phyloP scores from a whole-genome alignment of 2,329 filamentous ascomycete genomes.

The Ploettnerulaceae sp. region DNA sequence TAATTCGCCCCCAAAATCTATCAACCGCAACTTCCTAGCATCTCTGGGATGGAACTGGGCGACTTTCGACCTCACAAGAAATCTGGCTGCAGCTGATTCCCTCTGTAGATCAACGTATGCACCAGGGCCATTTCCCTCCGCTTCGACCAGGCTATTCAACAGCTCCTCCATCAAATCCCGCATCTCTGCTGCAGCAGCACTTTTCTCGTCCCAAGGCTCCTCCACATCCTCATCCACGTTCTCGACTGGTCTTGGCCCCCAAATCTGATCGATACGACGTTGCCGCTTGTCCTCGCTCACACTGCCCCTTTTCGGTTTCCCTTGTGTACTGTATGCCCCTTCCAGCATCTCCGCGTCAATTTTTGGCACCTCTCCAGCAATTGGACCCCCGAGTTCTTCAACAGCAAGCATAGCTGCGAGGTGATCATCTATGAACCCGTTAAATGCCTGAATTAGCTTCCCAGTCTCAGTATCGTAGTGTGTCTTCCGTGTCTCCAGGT shows the following conservation, averaged over 20 bases:
- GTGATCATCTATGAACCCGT: constrained; percentile 64
- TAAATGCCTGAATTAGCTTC: constrained; percentile 57
- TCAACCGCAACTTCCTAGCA: constrained; percentile 51
- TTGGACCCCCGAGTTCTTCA: constrained; percentile 77
- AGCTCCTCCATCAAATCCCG: constrained; percentile 55
- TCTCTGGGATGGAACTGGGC: constrained; percentile 63
- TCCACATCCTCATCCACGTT: constrained; percentile 43
- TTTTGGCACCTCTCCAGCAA: constrained; percentile 70
- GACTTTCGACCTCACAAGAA: constrained; percentile 60
- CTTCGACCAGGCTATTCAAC: constrained; percentile 52
- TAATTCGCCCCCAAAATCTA: constrained; percentile 61
- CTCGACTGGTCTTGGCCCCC: constrained; percentile 37
- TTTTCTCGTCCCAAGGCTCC: constrained; percentile 32
- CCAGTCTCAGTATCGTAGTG: constrained; percentile 57
- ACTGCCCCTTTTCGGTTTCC: constrained; percentile 49
- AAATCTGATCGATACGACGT: constrained; percentile 59
- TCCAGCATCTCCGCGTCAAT: constrained; percentile 55
- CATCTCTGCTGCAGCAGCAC: constrained; percentile 53
- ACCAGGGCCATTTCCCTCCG: constrained; percentile 49
- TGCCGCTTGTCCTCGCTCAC: constrained; percentile 49
- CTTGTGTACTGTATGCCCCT: constrained; percentile 56
- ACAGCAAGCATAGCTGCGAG: constrained; percentile 74
- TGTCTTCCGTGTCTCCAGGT: constrained; percentile 54
- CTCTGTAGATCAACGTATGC: constrained; percentile 54
- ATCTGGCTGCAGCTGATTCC: constrained; percentile 59